phyloP scores from a whole-genome alignment of 257 asterid genomes.

The Primulina huaijiensis region DNA sequence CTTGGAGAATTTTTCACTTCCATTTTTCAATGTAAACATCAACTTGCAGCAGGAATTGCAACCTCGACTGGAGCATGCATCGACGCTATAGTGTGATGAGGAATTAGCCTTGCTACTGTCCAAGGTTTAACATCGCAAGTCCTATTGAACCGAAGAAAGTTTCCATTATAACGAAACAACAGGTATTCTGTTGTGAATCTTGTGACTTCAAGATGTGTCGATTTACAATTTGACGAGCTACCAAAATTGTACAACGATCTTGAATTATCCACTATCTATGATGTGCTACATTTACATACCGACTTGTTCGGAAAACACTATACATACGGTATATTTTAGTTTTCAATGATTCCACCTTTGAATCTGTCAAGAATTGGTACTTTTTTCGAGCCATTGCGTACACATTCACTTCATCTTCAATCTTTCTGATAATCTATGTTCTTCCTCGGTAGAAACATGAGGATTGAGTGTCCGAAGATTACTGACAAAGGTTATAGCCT shows the following conservation, averaged over 20 bases:
- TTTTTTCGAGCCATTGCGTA: not conserved
- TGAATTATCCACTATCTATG: not conserved
- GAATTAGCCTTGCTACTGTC: slow-evolving; percentile 69
- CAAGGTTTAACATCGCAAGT: slow-evolving; percentile 9
- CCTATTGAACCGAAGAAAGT: not conserved
- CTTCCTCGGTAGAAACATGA: slow-evolving; percentile 63
- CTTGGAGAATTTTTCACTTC: not conserved
- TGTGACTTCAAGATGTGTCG: not conserved
- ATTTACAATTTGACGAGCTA: not conserved
- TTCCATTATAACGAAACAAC: not conserved
- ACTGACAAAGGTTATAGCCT: slow-evolving; percentile 61
- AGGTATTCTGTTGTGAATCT: not conserved
- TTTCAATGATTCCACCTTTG: slow-evolving; percentile 1
- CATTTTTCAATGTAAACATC: slow-evolving; percentile 84
- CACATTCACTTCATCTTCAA: slow-evolving; percentile 40
- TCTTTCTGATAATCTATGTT: slow-evolving; percentile 51
- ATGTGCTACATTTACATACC: not conserved
- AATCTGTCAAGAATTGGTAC: not conserved
- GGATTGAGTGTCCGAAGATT: slow-evolving; percentile 69
- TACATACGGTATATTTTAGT: not conserved
- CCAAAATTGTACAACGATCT: not conserved
- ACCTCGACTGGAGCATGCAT: slow-evolving; percentile 58
- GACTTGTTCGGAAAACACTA: not conserved
- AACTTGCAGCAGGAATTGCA: slow-evolving; percentile 89
- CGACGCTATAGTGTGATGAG: slow-evolving; percentile 67